Conservation (phyloP, 2,329 filamentous ascomycete species). For the Botrytis fragariae region DNA sequence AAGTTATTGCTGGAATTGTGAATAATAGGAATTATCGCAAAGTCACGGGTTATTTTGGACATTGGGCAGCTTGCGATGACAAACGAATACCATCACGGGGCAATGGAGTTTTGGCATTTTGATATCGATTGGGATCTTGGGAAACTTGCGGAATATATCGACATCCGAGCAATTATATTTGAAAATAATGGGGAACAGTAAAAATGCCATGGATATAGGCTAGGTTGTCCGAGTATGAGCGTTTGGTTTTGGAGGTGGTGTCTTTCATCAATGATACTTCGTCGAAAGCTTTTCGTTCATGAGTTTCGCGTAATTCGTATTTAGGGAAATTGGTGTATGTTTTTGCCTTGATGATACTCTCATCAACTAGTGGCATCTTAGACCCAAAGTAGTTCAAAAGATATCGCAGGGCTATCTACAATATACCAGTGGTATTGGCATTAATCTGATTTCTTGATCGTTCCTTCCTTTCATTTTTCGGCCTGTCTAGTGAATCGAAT, state of each 20-base stretch:
- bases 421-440: conserved; percentile 1
- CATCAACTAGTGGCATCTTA: background rate
- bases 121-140: background rate
- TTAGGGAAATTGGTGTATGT: background rate
- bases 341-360: background rate
- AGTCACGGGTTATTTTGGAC: background rate
- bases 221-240: background rate
- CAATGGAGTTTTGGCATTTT: background rate
- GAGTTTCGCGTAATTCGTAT: background rate
- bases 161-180: background rate
- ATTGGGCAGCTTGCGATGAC: background rate
- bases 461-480: background rate
- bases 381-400: background rate
- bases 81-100: background rate
- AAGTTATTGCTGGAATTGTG: background rate
- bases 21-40: background rate
- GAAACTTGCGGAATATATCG: background rate
- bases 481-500: background rate
- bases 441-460: background rate
- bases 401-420: background rate
- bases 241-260: background rate
- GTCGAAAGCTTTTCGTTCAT: background rate
- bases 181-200: background rate
- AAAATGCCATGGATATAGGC: background rate
- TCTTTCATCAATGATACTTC: background rate